Evolutionary conservation across 495 filamentous ascomycete genomes (phyloP), one percentile per base, ranked within the genome.

Genomic region (Emericellopsis terricola): DNA sequence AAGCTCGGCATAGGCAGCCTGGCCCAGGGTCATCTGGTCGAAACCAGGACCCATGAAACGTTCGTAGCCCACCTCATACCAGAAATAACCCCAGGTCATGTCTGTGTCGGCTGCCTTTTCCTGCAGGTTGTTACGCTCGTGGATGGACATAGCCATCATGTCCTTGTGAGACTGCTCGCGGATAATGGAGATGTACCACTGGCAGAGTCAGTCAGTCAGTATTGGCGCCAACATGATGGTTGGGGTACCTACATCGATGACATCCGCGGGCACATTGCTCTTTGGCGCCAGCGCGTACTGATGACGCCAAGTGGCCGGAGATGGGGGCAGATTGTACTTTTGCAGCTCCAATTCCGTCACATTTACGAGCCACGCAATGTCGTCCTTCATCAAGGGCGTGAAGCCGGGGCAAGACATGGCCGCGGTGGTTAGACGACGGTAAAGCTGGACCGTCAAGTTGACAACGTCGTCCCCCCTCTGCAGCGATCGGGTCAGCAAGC

Each of bases 401-500:
- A 83, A 82, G 1, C 65, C 73, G 5, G 69, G 66, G 40, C 75
- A 82, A 0, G 53, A 54, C 38, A 81, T 52, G 13, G 64, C 70
- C 1, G 72, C 65, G 1, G 54, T 52, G 18, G 70, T 52, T n/a
- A 78, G 48, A 28, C 78, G 68, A 27, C 57, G 50, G 9, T 78
- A 48, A 1, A 85, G 57, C 28, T 59, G 53, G 4, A 47, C 38
- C 16, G 65, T 73, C 29, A 83, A 52, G 9, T 45, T 45, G 0
- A 63, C 47, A 8, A 60, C 45, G 7, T 57, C 41, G n/a, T 52
- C 46, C 23, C 70, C 55, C 14, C 54, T 45, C 4, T 23, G 18
- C n/a, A 32, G 23, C 19, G 18, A 15, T 3, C 29, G 17, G 21
- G 14, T 30, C 6, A 38, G 36, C 6, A 18, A n/a, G 11, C 19